These are phyloP conservation scores for Xylaria sp. DNA, from an alignment of 2,329 filamentous ascomycete genomes.

Conservation along the genomic window DNA sequence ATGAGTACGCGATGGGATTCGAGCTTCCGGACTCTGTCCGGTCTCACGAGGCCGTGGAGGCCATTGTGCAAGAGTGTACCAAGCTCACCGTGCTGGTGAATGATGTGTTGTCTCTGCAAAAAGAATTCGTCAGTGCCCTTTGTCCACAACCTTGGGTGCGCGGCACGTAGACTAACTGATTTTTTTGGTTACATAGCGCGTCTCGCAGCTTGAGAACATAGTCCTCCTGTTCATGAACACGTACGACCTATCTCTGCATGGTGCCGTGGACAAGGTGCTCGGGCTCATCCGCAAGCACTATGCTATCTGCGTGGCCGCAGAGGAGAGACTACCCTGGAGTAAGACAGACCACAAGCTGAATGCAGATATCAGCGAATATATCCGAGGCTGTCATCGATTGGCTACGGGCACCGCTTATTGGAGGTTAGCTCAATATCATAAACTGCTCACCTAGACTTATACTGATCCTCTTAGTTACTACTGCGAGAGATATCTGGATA, in stretches of 20 bases:
- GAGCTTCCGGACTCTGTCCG: slow-evolving; percentile 45
- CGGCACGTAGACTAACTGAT: slow-evolving; percentile 19
- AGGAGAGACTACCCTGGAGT: slow-evolving; percentile 46
- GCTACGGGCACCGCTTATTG: slow-evolving; percentile 46
- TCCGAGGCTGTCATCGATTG: slow-evolving; percentile 43
- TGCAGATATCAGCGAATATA: slow-evolving; percentile 43
- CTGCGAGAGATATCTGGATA: slow-evolving; percentile 45
- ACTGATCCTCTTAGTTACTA: slow-evolving; percentile 40
- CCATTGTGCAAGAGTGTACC: slow-evolving; percentile 44
- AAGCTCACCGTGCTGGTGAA: slow-evolving; percentile 45
- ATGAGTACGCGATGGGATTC: slow-evolving; percentile 48
- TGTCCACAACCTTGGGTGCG: neutral
- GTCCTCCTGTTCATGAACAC: slow-evolving; percentile 46
- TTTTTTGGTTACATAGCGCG: slow-evolving; percentile 37
- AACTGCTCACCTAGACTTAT: slow-evolving; percentile 7
- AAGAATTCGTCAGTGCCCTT: slow-evolving; percentile 46
- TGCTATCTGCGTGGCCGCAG: slow-evolving; percentile 43
- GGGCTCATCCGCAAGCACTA: slow-evolving; percentile 47
- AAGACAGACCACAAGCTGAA: slow-evolving; percentile 44
- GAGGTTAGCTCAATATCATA: slow-evolving; percentile 38
- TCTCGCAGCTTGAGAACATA: slow-evolving; percentile 46
- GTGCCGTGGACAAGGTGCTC: slow-evolving; percentile 41
- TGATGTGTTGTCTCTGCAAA: slow-evolving; percentile 47
- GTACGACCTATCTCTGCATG: slow-evolving; percentile 40
- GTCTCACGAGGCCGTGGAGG: slow-evolving; percentile 45